Conservation (phyloP, 768 basidiomycete genomes). For the Pleurotus platypus region DNA sequence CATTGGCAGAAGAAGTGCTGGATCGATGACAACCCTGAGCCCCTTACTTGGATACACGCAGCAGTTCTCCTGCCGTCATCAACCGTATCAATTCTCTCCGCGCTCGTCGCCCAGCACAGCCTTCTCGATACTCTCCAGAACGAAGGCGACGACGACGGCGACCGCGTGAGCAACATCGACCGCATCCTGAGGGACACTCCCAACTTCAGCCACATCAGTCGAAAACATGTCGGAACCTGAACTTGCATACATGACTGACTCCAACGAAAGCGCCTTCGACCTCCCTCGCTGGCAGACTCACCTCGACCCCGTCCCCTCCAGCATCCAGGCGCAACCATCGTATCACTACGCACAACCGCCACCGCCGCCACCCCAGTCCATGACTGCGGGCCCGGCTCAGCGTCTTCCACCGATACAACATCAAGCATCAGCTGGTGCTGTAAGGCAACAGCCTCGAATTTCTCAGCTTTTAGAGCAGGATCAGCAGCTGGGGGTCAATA, state of each 20-base stretch:
- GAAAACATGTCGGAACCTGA: constrained; percentile 70
- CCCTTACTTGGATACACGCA: constrained; percentile 22
- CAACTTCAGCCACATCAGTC: constrained; percentile 18
- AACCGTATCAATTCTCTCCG: constrained; percentile 10
- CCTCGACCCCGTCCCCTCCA: constrained; percentile 52
- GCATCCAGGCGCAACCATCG: constrained; percentile 36
- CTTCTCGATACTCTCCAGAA: background rate
- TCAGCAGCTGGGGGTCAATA: constrained; percentile 35
- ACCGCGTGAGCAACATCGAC: background rate
- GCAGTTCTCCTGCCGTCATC: constrained; percentile 15
- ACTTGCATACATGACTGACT: constrained; percentile 68
- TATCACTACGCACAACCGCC: constrained; percentile 57
- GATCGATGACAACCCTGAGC: constrained; percentile 26
- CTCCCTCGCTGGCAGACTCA: constrained; percentile 72
- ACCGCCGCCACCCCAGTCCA: constrained; percentile 43
- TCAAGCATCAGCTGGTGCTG: constrained; percentile 40
- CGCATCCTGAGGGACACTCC: constrained; percentile 13
- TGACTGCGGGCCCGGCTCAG: constrained; percentile 35
- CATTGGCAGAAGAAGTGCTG: constrained; percentile 1
- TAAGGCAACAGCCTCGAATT: constrained; percentile 52
- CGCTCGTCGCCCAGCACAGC: background rate
- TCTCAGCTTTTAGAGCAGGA: constrained; percentile 69
- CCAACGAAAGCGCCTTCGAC: constrained; percentile 76
- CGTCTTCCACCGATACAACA: constrained; percentile 44
- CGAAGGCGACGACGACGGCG: constrained; percentile 1